Percentiles rank a stretch among this genome's conserved stretches.
Evolutionary conservation across 2,329 filamentous ascomycete species (phyloP).

Genomic region (Cladosporium oxysporum): DNA sequence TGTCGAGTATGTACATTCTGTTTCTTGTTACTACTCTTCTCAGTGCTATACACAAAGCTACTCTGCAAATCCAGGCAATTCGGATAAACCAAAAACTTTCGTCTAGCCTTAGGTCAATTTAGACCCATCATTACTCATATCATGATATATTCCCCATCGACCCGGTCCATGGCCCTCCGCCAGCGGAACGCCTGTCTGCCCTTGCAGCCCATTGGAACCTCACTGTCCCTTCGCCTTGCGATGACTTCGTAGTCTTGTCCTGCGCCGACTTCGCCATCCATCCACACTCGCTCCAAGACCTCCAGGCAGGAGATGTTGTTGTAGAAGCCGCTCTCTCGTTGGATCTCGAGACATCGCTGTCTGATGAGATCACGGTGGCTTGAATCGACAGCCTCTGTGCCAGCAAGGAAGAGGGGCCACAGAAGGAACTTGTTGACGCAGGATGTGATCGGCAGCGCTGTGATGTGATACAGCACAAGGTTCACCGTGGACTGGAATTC

Average conservation of each 20-base stretch:
- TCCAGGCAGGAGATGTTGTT: slow-evolving; percentile 88
- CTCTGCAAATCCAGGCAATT: not conserved
- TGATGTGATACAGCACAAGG: slow-evolving; percentile 80
- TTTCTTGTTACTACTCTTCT: slow-evolving; percentile 3
- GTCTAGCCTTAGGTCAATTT: slow-evolving; percentile 13
- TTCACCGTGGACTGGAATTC: slow-evolving; percentile 83
- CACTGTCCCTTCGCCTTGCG: slow-evolving; percentile 26
- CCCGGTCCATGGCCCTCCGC: slow-evolving; percentile 53
- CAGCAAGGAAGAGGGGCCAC: slow-evolving; percentile 89
- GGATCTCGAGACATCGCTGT: slow-evolving; percentile 79
- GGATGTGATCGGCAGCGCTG: slow-evolving; percentile 70
- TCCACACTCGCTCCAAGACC: slow-evolving; percentile 83
- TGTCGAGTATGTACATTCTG: slow-evolving; percentile 1
- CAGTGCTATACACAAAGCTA: not conserved
- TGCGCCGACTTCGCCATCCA: slow-evolving; percentile 33
- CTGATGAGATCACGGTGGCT: slow-evolving; percentile 77
- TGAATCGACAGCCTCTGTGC: slow-evolving; percentile 83
- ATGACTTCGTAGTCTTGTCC: slow-evolving; percentile 32
- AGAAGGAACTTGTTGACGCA: slow-evolving; percentile 84
- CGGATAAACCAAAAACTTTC: slow-evolving; percentile 13
- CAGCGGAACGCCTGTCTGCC: slow-evolving; percentile 47
- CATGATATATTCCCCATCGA: slow-evolving; percentile 55
- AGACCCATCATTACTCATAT: slow-evolving; percentile 39
- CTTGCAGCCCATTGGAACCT: slow-evolving; percentile 22
- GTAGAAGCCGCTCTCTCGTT: slow-evolving; percentile 85